Base-by-base conservation (phyloP, 2,329 filamentous ascomycete species). In the Mariannaea elegans region DNA sequence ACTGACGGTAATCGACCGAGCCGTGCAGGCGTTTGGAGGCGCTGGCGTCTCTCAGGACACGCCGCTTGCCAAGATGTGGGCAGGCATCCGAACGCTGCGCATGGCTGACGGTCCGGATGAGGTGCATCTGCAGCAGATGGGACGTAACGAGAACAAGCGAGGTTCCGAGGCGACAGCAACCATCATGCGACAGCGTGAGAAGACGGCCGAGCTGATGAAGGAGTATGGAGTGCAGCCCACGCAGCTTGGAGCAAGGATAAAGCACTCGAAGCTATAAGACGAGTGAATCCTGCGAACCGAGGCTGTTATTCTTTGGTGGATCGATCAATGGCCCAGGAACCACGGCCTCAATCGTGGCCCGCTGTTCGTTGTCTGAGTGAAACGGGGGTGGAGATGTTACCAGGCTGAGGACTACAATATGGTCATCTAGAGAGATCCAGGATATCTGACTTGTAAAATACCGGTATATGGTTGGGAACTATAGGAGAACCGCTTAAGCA, bases 31-130 rank as follows among this genome's bases (percentile, higher is more conserved):
- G 0, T 97, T 94, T 72, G 95, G 95, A 61, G 95, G 89, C 60
- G 93, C 91, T 4, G 95, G 95, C 74, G 90, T 99, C 47, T 91
- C 88, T 72, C 95, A 98, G 82, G 95, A 99, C 73, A 98, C 95
- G 2, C 95, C 95, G 18, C 82, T 99, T 65, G 94, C 93, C 12
- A 84, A 83, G 74, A 89, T 94, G 87, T 97, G 92, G 88, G 88
- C 92, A 18, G 81, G 84, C 61, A 91, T 93, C 71, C 84, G 93
- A 59, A 97, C 94, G 7, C 83, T 97, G 77, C 84, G 92, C 62
- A 87, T 97, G 68, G 93, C 93, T 0, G 95, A 99, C 77, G 95
- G 95, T 0, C 95, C 95, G 0, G 95, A 99, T 78, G 95, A 99
- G 86, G 95, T 98, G 61, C 95, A 96, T 76, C 78, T 94, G 66